A percentile compares a stretch with the other conserved stretches of the same genome.
Evolutionary conservation across 1,284 basidiomycete species (phyloP).

Genomic region (Phlebopus sp.): DNA sequence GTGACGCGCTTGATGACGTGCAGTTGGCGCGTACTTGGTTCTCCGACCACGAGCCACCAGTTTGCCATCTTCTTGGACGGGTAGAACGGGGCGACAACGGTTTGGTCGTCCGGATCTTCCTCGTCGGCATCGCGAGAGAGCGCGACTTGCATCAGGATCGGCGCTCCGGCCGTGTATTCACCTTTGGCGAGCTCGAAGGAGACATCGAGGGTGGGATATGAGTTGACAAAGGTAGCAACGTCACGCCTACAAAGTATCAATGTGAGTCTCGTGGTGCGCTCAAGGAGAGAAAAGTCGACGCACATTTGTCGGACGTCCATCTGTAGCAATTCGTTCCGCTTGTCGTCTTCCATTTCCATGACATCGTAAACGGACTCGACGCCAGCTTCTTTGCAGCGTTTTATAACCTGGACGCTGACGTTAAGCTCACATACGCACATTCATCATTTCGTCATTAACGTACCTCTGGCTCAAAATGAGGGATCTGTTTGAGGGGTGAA

Average conservation of each 20-base stretch:
- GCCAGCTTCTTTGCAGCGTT: constrained; percentile 79
- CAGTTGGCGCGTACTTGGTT: constrained; percentile 69
- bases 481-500: constrained; percentile 91
- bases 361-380: constrained; percentile 92
- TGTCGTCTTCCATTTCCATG: constrained; percentile 95
- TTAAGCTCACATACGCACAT: constrained; percentile 2
- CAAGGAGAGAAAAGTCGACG: constrained; percentile 25
- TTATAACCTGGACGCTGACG: constrained; percentile 56
- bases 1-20: constrained; percentile 96
- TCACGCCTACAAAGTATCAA: constrained; percentile 54
- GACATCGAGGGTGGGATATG: constrained; percentile 92
- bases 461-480: constrained; percentile 89
- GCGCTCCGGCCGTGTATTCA: constrained; percentile 79
- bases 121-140: constrained; percentile 86
- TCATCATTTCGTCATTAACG: not conserved
- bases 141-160: constrained; percentile 79
- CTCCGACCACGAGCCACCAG: constrained; percentile 97
- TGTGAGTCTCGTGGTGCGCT: constrained; percentile 15
- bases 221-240: constrained; percentile 92
- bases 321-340: constrained; percentile 77
- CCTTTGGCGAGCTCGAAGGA: constrained; percentile 78
- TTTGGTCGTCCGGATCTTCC: constrained; percentile 78
- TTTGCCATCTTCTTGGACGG: constrained; percentile 89
- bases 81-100: constrained; percentile 89
- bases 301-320: constrained; percentile 88